These are phyloP conservation scores for Bimuria novae-zelandiae DNA, from an alignment of 2,329 filamentous ascomycete genomes.

Conservation along the genomic window DNA sequence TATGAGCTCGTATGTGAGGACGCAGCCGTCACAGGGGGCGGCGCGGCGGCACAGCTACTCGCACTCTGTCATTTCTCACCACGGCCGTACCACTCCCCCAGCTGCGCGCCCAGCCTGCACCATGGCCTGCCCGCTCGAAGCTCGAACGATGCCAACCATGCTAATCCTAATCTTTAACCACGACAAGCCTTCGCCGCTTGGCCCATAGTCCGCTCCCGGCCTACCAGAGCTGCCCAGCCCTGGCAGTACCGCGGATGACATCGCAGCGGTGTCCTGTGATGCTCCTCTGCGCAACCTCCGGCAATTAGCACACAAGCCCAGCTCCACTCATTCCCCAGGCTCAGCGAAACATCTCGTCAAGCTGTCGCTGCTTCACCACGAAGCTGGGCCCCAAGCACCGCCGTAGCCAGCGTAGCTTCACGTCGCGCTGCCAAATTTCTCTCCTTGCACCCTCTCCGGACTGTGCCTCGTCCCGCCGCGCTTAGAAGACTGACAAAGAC, in stretches of 20 bases:
- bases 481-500: conserved; percentile 24
- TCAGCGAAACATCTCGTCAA: neutral
- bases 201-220: conserved; percentile 14
- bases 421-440: neutral
- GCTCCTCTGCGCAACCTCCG: too few species aligned
- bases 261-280: conserved; percentile 15
- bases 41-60: conserved; percentile 13
- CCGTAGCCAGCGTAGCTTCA: conserved; percentile 19
- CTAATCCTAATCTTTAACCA: conserved; percentile 40
- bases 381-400: conserved; percentile 31
- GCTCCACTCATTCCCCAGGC: conserved; percentile 1
- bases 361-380: conserved; percentile 6
- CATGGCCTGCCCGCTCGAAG: conserved; percentile 15
- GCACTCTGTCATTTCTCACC: conserved; percentile 4
- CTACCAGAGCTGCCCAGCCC: conserved; percentile 5
- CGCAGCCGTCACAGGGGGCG: neutral
- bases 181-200: conserved; percentile 43
- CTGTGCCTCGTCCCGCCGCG: conserved; percentile 20
- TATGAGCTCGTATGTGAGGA: too few species aligned
- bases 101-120: too few species aligned
- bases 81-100: too few species aligned
- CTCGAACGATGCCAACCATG: conserved; percentile 35
- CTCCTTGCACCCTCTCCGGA: conserved; percentile 14
- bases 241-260: conserved; percentile 23
- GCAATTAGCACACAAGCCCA: neutral